Evolutionary conservation across 2,329 filamentous ascomycete genomes (phyloP).

Genomic region (Phaeophleospora eucalypticola): DNA sequence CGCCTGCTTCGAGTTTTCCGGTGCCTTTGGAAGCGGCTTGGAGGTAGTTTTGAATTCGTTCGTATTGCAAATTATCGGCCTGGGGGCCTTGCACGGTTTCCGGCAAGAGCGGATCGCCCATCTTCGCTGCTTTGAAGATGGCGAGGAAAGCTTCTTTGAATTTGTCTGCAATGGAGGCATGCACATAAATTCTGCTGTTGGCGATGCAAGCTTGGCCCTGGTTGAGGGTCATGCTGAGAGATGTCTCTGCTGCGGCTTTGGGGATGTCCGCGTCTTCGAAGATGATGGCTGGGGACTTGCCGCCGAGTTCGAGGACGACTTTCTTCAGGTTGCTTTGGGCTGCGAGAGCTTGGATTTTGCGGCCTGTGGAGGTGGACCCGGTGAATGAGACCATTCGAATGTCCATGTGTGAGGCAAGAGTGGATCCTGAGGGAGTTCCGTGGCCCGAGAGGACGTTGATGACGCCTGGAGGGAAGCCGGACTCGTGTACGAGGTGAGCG

Average conservation of each 20-base stretch:
- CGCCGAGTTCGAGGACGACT: constrained; percentile 56
- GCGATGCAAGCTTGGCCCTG: constrained; percentile 60
- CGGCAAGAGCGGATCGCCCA: constrained; percentile 65
- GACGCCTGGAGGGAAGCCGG: constrained; percentile 72
- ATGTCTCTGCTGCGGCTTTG: constrained; percentile 57
- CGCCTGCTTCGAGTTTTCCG: constrained; percentile 25
- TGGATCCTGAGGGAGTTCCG: constrained; percentile 58
- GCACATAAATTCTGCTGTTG: constrained; percentile 56
- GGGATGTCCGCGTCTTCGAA: constrained; percentile 35
- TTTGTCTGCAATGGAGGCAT: constrained; percentile 51
- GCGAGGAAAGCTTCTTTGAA: constrained; percentile 60
- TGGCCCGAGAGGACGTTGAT: constrained; percentile 64
- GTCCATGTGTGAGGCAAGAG: constrained; percentile 61
- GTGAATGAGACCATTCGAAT: constrained; percentile 73
- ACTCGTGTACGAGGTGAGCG: constrained; percentile 44
- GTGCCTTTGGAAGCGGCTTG: constrained; percentile 20
- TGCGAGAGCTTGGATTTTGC: constrained; percentile 27
- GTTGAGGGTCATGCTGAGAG: constrained; percentile 50
- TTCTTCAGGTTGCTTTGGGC: constrained; percentile 48
- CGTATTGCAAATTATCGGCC: constrained; percentile 50
- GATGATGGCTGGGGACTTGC: constrained; percentile 55
- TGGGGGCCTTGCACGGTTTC: constrained; percentile 69
- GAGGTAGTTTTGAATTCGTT: constrained; percentile 31
- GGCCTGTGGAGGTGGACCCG: constrained; percentile 64
- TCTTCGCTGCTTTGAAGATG: constrained; percentile 54